Conservation (phyloP, 768 basidiomycete species). For the Royoungia palumana region DNA sequence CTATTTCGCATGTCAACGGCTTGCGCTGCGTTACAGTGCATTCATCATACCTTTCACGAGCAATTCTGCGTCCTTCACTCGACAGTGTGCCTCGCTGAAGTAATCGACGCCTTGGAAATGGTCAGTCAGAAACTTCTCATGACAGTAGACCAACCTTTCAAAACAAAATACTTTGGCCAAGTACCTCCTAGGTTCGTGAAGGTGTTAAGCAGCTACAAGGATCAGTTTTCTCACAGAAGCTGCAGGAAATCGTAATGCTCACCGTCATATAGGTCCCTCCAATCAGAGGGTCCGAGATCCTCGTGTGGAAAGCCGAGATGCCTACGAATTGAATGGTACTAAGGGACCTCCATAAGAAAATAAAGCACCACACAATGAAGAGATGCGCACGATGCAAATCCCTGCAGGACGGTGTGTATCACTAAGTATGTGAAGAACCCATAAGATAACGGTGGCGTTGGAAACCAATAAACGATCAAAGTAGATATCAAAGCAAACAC, state of each 20-base stretch:
- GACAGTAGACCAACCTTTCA: constrained; percentile 59
- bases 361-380: background rate
- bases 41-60: constrained; percentile 48
- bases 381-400: constrained; percentile 73
- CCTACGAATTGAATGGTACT: constrained; percentile 99
- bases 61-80: constrained; percentile 58
- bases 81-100: constrained; percentile 82
- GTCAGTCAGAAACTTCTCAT: constrained; percentile 8
- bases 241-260: constrained; percentile 23
- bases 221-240: constrained; percentile 6
- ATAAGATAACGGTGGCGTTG: constrained; percentile 64
- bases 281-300: constrained; percentile 92
- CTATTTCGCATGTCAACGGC: constrained; percentile 36
- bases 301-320: constrained; percentile 97
- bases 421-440: constrained; percentile 82
- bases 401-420: constrained; percentile 74
- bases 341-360: constrained; percentile 4
- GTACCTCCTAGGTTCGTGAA: constrained; percentile 97
- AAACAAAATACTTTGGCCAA: constrained; percentile 94
- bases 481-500: constrained; percentile 69
- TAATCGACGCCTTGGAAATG: constrained; percentile 68
- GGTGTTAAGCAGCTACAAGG: constrained; percentile 80
- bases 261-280: constrained; percentile 99
- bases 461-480: constrained; percentile 81
- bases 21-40: background rate